Evolutionary conservation across 2,329 filamentous ascomycete species (phyloP).

Genomic region (Verticillium klebahnii): DNA sequence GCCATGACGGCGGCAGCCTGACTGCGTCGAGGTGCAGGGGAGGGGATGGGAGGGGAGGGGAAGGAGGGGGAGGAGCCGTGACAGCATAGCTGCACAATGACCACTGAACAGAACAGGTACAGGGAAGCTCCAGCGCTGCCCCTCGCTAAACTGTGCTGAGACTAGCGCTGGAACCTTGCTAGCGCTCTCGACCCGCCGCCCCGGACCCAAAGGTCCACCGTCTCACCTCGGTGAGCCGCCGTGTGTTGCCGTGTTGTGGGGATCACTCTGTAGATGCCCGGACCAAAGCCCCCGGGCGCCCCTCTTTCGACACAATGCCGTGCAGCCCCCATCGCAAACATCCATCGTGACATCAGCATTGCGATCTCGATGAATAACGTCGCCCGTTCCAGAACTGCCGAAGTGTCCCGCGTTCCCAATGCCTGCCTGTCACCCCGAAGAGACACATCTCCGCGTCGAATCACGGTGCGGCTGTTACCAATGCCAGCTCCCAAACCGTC

Average conservation of each 20-base stretch:
- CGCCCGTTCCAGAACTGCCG: not conserved
- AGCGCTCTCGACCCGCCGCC: not conserved
- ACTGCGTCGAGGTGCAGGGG: not conserved
- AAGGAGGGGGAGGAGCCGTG: not conserved
- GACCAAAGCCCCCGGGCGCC: not conserved
- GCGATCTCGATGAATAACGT: not conserved
- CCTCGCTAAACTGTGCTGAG: not conserved
- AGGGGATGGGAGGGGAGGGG: not conserved
- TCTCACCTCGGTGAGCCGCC: not conserved
- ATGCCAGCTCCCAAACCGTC: not conserved
- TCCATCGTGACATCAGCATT: not conserved
- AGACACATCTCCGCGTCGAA: not conserved
- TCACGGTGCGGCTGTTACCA: not conserved
- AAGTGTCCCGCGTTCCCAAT: not conserved
- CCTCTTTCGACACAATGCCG: not conserved
- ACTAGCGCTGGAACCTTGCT: not conserved
- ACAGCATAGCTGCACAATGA: not conserved
- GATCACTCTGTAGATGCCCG: not conserved
- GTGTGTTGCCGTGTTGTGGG: not conserved
- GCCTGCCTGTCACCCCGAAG: not conserved
- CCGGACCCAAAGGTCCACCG: not conserved
- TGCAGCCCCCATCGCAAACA: not conserved
- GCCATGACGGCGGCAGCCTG: not conserved
- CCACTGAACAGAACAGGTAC: not conserved
- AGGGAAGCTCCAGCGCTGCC: not conserved